These are phyloP conservation scores for Aspergillus phoenicis DNA, from an alignment of 2,329 filamentous ascomycete genomes.

Conservation along the genomic window DNA sequence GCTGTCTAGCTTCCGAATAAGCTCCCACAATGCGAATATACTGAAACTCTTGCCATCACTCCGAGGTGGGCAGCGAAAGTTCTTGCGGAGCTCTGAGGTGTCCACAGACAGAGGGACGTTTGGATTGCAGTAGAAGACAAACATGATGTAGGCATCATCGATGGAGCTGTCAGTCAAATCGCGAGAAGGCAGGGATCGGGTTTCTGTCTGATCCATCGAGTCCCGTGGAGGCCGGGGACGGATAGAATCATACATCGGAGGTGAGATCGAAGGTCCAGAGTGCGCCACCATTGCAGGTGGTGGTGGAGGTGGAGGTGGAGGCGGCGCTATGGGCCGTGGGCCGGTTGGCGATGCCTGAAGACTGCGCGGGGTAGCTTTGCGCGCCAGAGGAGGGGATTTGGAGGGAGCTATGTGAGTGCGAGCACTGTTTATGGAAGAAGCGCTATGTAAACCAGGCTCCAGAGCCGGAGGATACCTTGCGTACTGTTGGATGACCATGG, in stretches of 20 bases:
- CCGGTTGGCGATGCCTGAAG: conserved; percentile 43
- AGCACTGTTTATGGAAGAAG: conserved; percentile 40
- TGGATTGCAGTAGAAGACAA: conserved; percentile 91
- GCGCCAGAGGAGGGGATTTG: conserved; percentile 41
- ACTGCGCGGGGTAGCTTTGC: conserved; percentile 42
- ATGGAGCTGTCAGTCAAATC: conserved; percentile 71
- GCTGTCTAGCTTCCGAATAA: conserved; percentile 75
- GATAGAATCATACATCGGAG: conserved; percentile 37
- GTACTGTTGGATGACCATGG: conserved; percentile 43
- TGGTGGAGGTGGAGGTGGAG: conserved; percentile 17
- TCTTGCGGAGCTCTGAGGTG: conserved; percentile 69
- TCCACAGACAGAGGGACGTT: conserved; percentile 71
- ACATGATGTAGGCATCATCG: conserved; percentile 78
- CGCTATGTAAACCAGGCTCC: conserved; percentile 40
- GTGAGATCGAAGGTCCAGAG: conserved; percentile 45
- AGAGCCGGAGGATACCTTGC: conserved; percentile 39
- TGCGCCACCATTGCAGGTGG: conserved; percentile 21
- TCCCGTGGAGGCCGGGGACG: conserved; percentile 35
- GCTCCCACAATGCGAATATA: conserved; percentile 72
- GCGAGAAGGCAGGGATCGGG: conserved; percentile 63
- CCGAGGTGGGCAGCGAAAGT: conserved; percentile 77
- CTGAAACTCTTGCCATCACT: conserved; percentile 87
- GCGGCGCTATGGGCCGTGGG: conserved; percentile 32
- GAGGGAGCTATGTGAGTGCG: conserved; percentile 35
- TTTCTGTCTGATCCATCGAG: conserved; percentile 46